Base-by-base conservation (phyloP, 306 rosid genomes). In the Sechiopsis laciniata region DNA sequence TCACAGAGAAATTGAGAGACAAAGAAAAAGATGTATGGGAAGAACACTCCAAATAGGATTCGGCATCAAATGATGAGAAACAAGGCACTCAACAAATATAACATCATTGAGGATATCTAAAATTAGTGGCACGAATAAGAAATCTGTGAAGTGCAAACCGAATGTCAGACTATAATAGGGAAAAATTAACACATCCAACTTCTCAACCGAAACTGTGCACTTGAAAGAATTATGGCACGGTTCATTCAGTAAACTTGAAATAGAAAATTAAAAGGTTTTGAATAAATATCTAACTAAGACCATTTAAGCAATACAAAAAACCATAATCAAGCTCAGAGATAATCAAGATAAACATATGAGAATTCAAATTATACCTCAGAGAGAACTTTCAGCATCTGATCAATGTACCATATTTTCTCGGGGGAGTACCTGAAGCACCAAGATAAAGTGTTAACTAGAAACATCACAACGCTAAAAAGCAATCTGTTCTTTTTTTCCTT, bases 371-470 rank as follows among this genome's bases (percentile, higher is more conserved):
- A 83, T 94, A 94, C 99, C 99, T 94, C 97, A 57, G 91, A 84
- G 77, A 94, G 91, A 91, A 94, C 99, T 87, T 88, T 91, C 45
- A 94, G 96, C 99, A 94, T 94, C 89, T 87, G 96, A 82, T 94
- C 96, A 62, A 94, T 85, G 84, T 94, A 94, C 99, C 99, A 94
- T 71, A 94, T 89, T 90, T 91, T 94, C 88, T 91, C 96, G 0
- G 88, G 92, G 81, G 99, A 87, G 87, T 88, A 89, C 92, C 99
- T 94, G 81, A 77, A 84, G 70, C 84, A 78, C 46, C 78, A 90
- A 73, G 32, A 29, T 69, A 78, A 77, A 32, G 68, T 71, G 74
- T 74, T 66, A 60, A 81, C 55, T 37, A 76, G 37, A 67, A 40
- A 59, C 46, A 61, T 35, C 51, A 26, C 29, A 32, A 24, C 13